Conservation (phyloP, 164 flowering plant species). For the Buxus sempervirens region DNA sequence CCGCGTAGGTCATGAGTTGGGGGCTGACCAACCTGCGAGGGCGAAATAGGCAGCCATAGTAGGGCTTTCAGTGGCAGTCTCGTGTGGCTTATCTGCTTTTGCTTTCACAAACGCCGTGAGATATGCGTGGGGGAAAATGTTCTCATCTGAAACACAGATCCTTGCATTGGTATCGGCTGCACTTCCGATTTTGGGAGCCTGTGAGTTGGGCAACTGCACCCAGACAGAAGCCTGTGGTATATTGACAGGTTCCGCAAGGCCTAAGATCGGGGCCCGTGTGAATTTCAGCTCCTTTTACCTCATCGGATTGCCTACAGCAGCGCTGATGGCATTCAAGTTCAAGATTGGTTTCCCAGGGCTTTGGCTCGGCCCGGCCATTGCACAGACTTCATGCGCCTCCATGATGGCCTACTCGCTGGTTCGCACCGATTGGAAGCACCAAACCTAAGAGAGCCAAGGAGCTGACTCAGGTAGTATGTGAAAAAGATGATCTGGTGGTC, state of each 20-base stretch:
- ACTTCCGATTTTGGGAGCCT: conserved; percentile 42
- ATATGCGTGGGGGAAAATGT: conserved; percentile 39
- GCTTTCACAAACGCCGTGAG: conserved; percentile 28
- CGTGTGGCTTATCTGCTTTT: conserved; percentile 22
- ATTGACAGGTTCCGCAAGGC: conserved; percentile 39
- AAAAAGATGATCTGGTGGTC: conserved; percentile 16
- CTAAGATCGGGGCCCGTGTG: conserved; percentile 37
- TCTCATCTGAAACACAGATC: conserved; percentile 29
- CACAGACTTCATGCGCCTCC: too few relatives aligned
- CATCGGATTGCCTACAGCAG: conserved; percentile 42
- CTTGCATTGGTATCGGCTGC: conserved; percentile 29
- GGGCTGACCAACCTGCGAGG: conserved; percentile 38
- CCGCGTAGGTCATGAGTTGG: conserved; percentile 42
- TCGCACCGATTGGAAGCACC: conserved; percentile 45
- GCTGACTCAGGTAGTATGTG: conserved; percentile 21
- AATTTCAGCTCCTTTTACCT: conserved; percentile 43
- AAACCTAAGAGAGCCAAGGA: conserved; percentile 35
- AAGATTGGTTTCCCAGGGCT: conserved; percentile 31
- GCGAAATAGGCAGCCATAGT: conserved; percentile 26
- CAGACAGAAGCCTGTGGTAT: conserved; percentile 49
- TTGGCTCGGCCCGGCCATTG: too few relatives aligned
- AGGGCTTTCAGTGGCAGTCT: conserved; percentile 27
- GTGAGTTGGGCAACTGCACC: conserved; percentile 44
- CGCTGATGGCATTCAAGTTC: conserved; percentile 22
- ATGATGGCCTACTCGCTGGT: conserved; percentile 33